Base-by-base conservation (phyloP, 345 rosid species). In the Camelina neglecta region DNA sequence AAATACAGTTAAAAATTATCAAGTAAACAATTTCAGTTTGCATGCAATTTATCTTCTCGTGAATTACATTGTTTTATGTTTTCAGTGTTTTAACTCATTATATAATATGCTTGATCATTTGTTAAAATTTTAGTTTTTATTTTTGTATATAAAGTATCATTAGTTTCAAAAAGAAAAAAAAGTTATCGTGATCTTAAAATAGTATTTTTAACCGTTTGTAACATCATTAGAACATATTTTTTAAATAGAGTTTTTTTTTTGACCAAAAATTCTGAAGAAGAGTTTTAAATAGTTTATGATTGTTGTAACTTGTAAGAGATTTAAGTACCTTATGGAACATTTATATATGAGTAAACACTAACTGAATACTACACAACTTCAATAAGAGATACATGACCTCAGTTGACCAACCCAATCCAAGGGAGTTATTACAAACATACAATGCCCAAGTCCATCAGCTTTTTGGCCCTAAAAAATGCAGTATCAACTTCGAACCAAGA, bases 401-500 rank as follows among this genome's bases (percentile, higher is more conserved):
- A 0, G 10, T 33, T 44, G 45, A 64, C 41, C 16, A 41, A 41
- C 13, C 44, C 24, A 29, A 42, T 51, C 53, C 35, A 64, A 75
- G 8, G 12, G 6, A 35, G 55, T 59, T 49, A 49, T 67, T 50
- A 68, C 69, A 68, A 67, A 53, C 51, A 68, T 21, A 64, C 54
- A 48, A 48, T 35, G 61, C 8, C 65, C 5, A 6, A 41, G 8
- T 41, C 7, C 11, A 20, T 29, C 41, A 61, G 9, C 36, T 60
- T 21, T 44, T 39, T 24, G 5, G 33, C 51, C 60, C 18, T 38
- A 31, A 72, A 71, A 38, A 23, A 58, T 69, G 5, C 9, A 35
- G 45, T 62, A 45, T 31, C 63, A 61, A 76, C 63, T 31, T 44
- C 62, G 5, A 68, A 64, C 60, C 54, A 55, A 20, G 63, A 50